Evolutionary conservation across 441 rosid species (phyloP).

Genomic region (Croton setiger): DNA sequence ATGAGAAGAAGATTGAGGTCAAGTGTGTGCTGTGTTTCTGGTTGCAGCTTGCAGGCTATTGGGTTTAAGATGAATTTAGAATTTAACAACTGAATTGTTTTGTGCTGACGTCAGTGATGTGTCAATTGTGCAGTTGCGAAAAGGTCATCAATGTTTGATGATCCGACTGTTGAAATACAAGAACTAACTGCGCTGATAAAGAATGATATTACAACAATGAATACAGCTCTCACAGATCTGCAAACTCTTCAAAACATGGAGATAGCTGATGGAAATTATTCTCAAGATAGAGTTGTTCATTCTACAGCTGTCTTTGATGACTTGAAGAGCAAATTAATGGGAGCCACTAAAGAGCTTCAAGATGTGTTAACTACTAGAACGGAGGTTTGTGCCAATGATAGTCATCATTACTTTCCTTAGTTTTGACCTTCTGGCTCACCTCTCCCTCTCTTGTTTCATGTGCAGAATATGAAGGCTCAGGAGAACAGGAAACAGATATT

Average conservation of each 20-base stretch:
- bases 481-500: slow-evolving; percentile 80
- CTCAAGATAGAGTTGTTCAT: slow-evolving; percentile 73
- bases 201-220: slow-evolving; percentile 68
- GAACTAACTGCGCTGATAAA: slow-evolving; percentile 77
- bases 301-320: slow-evolving; percentile 79
- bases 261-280: slow-evolving; percentile 64
- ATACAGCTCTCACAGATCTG: slow-evolving; percentile 72
- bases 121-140: slow-evolving; percentile 59
- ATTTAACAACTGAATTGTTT: slow-evolving; percentile 2
- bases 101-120: slow-evolving; percentile 9
- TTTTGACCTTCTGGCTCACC: slow-evolving; percentile 1
- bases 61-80: neutral
- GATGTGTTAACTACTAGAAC: slow-evolving; percentile 79
- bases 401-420: slow-evolving; percentile 12
- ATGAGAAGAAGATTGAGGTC: neutral
- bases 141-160: slow-evolving; percentile 86
- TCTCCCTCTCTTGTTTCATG: neutral
- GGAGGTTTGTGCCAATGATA: slow-evolving; percentile 43
- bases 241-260: slow-evolving; percentile 83
- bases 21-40: neutral
- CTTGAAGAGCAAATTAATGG: slow-evolving; percentile 80
- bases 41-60: neutral
- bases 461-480: slow-evolving; percentile 90
- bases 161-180: slow-evolving; percentile 76
- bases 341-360: slow-evolving; percentile 73